A percentile compares a stretch with the other conserved stretches of the same genome.
Conservation (phyloP, 2,329 filamentous ascomycete species). For the Alternaria ethzedia region DNA sequence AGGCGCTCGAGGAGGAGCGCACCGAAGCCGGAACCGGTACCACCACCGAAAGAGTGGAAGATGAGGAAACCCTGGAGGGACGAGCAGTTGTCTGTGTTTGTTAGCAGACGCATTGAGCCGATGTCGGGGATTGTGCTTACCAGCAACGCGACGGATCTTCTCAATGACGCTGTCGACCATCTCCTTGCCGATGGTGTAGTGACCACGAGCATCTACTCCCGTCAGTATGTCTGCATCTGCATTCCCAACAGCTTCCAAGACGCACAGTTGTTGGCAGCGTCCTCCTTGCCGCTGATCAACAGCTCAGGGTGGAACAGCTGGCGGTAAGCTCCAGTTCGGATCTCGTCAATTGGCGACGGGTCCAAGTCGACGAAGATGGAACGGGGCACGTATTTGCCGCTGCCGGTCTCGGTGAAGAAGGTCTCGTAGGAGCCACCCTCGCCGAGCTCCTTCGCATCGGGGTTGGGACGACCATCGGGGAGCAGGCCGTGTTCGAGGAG, state of each 20-base stretch:
- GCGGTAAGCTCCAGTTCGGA: conserved; percentile 71
- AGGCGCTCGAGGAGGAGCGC: conserved; percentile 75
- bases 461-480: conserved; percentile 68
- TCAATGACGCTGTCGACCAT: conserved; percentile 75
- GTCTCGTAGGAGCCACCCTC: conserved; percentile 73
- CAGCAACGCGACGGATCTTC: conserved; percentile 71
- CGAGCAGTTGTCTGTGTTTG: conserved; percentile 69
- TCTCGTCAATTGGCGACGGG: conserved; percentile 76
- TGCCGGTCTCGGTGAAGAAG: conserved; percentile 76
- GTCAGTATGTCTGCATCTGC: conserved; percentile 20
- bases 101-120: conserved; percentile 18
- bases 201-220: conserved; percentile 68
- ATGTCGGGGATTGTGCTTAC: conserved; percentile 51
- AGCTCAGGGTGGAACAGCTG: conserved; percentile 76
- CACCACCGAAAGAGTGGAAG: conserved; percentile 77
- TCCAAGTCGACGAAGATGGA: conserved; percentile 76
- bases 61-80: conserved; percentile 76
- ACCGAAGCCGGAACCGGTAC: conserved; percentile 75
- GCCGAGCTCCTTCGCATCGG: conserved; percentile 64
- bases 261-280: conserved; percentile 76
- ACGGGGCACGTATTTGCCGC: conserved; percentile 74
- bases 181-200: conserved; percentile 80
- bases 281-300: conserved; percentile 76
- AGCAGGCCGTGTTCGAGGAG: conserved; percentile 75
- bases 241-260: neutral